Conservation (phyloP, 345 rosid genomes). For the Citrus trifoliata region DNA sequence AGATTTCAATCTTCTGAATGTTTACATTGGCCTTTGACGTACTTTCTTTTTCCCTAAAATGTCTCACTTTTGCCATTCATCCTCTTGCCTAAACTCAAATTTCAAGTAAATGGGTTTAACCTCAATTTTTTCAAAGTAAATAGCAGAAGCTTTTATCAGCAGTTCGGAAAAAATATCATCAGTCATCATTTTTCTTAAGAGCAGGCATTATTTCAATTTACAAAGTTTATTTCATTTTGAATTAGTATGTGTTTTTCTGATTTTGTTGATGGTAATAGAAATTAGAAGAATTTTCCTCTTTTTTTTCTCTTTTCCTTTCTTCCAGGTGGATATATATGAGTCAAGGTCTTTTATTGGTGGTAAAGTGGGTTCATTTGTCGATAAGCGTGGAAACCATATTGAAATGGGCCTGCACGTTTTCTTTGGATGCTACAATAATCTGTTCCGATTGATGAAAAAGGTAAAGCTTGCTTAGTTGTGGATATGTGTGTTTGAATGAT, state of each 20-base stretch:
- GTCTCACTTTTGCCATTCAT: background rate
- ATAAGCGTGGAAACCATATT: conserved; percentile 82
- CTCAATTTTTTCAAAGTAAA: background rate
- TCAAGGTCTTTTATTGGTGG: conserved; percentile 93
- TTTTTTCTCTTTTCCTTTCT: background rate
- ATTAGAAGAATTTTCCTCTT: background rate
- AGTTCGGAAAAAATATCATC: background rate
- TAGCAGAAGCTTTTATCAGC: background rate
- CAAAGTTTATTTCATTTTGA: background rate
- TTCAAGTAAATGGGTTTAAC: background rate
- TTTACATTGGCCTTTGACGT: background rate
- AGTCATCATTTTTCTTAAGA: background rate
- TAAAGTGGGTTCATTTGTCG: conserved; percentile 97
- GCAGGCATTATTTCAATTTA: background rate
- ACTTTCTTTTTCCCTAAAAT: background rate
- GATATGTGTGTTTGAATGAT: background rate
- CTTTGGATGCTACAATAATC: conserved; percentile 98
- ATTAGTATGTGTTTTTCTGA: background rate
- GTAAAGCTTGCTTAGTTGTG: conserved; percentile 30
- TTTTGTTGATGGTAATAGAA: background rate
- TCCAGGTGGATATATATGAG: conserved; percentile 93
- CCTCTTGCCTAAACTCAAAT: background rate
- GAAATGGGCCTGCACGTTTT: conserved; percentile 99
- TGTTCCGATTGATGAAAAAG: conserved; percentile 96
- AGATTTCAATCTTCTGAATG: background rate